phyloP scores from a whole-genome alignment of 2,329 filamentous ascomycete species.

The Colletotrichum horii region DNA sequence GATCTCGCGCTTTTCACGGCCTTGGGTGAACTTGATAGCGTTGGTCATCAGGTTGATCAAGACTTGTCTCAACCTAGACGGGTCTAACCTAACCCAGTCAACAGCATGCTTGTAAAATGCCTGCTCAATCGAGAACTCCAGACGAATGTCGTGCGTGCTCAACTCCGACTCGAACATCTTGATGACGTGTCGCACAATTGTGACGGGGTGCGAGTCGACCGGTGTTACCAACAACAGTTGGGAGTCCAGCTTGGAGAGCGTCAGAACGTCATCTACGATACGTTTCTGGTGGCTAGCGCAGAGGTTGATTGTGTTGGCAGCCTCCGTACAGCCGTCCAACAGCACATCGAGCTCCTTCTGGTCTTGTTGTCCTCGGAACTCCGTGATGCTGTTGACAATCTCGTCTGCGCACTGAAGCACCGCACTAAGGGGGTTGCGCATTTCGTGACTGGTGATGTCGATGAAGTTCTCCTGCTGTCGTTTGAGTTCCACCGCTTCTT shows the following conservation, averaged over 20 bases:
- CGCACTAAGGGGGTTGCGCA: constrained; percentile 78
- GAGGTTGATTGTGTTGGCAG: constrained; percentile 80
- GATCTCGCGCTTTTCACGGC: constrained; percentile 64
- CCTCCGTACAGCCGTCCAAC: constrained; percentile 67
- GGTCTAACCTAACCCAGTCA: constrained; percentile 77
- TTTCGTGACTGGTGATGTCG: constrained; percentile 76
- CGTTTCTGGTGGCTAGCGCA: constrained; percentile 82
- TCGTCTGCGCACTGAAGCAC: constrained; percentile 80
- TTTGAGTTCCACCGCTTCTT: constrained; percentile 84
- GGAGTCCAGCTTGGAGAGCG: constrained; percentile 73
- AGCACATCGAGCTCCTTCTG: constrained; percentile 51
- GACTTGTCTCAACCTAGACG: constrained; percentile 75
- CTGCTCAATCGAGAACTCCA: constrained; percentile 72
- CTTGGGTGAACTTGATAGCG: constrained; percentile 69
- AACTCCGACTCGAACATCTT: constrained; percentile 84
- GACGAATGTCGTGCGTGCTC: constrained; percentile 72
- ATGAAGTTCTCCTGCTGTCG: constrained; percentile 75
- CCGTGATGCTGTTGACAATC: constrained; percentile 59
- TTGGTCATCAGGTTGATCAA: constrained; percentile 78
- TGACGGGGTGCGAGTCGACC: constrained; percentile 70
- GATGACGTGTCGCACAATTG: constrained; percentile 70
- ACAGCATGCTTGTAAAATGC: constrained; percentile 69
- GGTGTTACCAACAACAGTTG: constrained; percentile 74
- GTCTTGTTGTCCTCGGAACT: constrained; percentile 39
- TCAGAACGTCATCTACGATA: constrained; percentile 72